These are phyloP conservation scores for Aspergillus clavatus DNA, from an alignment of 2,329 filamentous ascomycete genomes.

Conservation along the genomic window DNA sequence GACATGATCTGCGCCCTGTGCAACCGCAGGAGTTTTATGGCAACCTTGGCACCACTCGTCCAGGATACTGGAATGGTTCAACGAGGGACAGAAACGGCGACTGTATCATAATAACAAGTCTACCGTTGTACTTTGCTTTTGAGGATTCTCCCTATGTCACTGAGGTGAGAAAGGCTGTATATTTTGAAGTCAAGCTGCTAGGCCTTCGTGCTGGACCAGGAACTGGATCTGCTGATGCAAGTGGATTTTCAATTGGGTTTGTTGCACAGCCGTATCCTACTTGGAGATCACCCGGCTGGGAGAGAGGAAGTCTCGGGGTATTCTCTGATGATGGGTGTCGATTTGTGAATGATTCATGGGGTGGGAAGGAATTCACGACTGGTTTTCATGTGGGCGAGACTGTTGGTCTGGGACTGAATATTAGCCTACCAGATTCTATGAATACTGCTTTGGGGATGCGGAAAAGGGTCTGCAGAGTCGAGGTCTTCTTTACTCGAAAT, in stretches of 20 bases:
- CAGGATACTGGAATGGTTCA: constrained; percentile 43
- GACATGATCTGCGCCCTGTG: constrained; percentile 44
- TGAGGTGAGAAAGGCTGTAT: constrained; percentile 49
- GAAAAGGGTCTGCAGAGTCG: constrained; percentile 35
- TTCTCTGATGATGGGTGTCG: constrained; percentile 60
- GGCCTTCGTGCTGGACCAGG: constrained; percentile 38
- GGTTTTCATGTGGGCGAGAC: constrained; percentile 52
- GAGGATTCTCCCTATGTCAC: constrained; percentile 48
- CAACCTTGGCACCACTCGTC: constrained; percentile 33
- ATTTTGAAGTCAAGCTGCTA: constrained; percentile 54
- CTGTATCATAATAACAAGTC: constrained; percentile 48
- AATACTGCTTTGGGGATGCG: constrained; percentile 27
- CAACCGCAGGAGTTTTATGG: constrained; percentile 40
- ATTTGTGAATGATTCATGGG: constrained; percentile 59
- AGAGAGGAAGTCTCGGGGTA: constrained; percentile 56
- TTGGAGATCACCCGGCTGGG: constrained; percentile 60
- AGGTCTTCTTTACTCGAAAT: constrained; percentile 58
- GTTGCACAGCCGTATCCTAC: constrained; percentile 58
- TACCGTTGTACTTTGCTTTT: constrained; percentile 54
- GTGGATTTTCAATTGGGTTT: constrained; percentile 56
- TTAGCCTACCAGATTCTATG: constrained; percentile 38
- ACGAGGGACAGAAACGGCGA: constrained; percentile 45
- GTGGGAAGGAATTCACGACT: constrained; percentile 54
- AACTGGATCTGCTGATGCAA: constrained; percentile 34
- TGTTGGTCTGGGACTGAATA: constrained; percentile 56